Evolutionary conservation across 768 basidiomycete species (phyloP).

Genomic region (Russula griseocarnosa): DNA sequence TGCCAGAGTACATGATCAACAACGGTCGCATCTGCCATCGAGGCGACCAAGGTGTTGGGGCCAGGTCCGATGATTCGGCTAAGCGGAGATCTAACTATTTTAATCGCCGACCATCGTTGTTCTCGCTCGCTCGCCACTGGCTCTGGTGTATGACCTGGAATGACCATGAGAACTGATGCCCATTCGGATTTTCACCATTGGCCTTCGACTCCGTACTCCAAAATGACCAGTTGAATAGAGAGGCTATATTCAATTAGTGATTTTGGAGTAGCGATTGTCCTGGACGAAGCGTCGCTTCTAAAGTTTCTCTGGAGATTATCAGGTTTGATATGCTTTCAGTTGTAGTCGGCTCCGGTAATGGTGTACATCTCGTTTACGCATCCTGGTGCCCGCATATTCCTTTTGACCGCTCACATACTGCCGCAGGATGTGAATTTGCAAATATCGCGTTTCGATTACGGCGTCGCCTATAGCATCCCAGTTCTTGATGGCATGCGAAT

Average conservation of each 20-base stretch:
- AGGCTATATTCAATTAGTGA: too few relatives aligned
- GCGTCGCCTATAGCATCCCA: not conserved
- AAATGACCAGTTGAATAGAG: too few relatives aligned
- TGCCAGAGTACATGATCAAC: not conserved
- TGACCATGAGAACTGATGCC: not conserved
- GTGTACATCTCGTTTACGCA: not conserved
- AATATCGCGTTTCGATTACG: too few relatives aligned
- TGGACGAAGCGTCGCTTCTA: too few relatives aligned
- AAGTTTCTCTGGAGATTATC: not conserved
- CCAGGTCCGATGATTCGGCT: not conserved
- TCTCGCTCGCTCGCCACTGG: not conserved
- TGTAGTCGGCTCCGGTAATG: not conserved
- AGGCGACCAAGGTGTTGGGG: not conserved
- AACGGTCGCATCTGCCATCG: too few relatives aligned
- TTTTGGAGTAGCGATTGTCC: not conserved
- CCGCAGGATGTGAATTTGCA: not conserved
- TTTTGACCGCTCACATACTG: not conserved
- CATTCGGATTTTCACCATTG: not conserved
- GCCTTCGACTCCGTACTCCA: not conserved
- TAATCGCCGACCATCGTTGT: not conserved
- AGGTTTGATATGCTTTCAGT: not conserved
- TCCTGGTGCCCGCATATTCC: not conserved
- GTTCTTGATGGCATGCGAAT: not conserved
- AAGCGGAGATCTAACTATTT: slow-evolving; percentile 2
- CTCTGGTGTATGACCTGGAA: not conserved